phyloP scores from a whole-genome alignment of 179 eudicot species.

The Nepenthes alata region DNA sequence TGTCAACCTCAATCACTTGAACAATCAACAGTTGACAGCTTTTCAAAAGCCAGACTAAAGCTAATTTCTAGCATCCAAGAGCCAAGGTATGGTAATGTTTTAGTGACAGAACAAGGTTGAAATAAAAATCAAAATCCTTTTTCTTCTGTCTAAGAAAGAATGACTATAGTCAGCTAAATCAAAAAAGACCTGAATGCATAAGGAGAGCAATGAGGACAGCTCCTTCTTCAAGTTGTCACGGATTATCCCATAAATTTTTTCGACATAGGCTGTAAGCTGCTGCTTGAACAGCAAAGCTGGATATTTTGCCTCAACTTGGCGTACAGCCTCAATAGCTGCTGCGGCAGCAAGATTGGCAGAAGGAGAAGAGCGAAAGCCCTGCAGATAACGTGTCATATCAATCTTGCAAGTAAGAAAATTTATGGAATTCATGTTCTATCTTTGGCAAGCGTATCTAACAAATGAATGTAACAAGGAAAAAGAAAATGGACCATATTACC shows the following conservation, averaged over 20 bases:
- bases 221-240: constrained; percentile 75
- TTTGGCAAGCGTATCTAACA: no score
- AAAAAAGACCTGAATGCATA: constrained; percentile 51
- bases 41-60: no score
- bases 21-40: no score
- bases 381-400: constrained; percentile 4
- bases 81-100: no score
- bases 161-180: no score
- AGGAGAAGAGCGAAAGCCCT: constrained; percentile 76
- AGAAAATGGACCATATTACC: constrained; percentile 22
- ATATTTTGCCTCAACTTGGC: constrained; percentile 67
- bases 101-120: no score
- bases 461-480: not conserved
- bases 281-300: constrained; percentile 81
- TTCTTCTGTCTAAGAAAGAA: no score
- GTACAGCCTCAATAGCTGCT: constrained; percentile 40
- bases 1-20: no score
- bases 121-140: no score
- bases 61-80: no score
- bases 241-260: constrained; percentile 68
- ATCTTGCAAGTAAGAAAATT: not conserved
- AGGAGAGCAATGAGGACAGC: constrained; percentile 41
- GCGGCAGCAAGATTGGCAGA: constrained; percentile 34
- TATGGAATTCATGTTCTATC: not conserved
- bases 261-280: constrained; percentile 76